phyloP scores from a whole-genome alignment of 1,284 basidiomycete species.

The Kalmanozyma brasiliensis region DNA sequence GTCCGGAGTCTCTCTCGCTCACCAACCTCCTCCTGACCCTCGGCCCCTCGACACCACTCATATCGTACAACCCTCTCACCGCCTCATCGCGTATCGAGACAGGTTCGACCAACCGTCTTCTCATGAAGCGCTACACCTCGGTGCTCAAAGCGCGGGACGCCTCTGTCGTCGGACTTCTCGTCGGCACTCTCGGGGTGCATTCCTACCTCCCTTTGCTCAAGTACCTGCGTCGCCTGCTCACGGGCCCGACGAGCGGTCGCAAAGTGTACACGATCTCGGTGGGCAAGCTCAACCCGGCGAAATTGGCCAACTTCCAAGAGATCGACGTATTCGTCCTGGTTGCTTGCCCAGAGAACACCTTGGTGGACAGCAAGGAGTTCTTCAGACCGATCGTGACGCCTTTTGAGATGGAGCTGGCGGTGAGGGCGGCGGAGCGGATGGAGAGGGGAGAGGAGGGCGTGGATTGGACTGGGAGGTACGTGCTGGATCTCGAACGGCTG shows the following conservation, averaged over 20 bases:
- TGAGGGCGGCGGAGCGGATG: slow-evolving; percentile 69
- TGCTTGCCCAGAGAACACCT: slow-evolving; percentile 91
- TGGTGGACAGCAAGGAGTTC: slow-evolving; percentile 87
- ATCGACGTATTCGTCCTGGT: slow-evolving; percentile 95
- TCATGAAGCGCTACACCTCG: slow-evolving; percentile 89
- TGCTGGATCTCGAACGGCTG: slow-evolving; percentile 78
- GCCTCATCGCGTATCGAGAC: slow-evolving; percentile 72
- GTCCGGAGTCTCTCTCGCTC: slow-evolving; percentile 81
- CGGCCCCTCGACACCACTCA: slow-evolving; percentile 69
- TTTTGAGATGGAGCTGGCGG: slow-evolving; percentile 86
- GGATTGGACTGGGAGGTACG: slow-evolving; percentile 81
- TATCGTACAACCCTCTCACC: slow-evolving; percentile 79
- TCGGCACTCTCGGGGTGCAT: slow-evolving; percentile 89
- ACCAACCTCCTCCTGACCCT: slow-evolving; percentile 78
- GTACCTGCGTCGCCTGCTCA: slow-evolving; percentile 48
- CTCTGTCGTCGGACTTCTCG: slow-evolving; percentile 92
- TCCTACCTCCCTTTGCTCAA: slow-evolving; percentile 38
- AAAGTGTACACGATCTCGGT: slow-evolving; percentile 87
- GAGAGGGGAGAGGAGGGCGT: slow-evolving; percentile 44
- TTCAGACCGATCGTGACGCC: slow-evolving; percentile 91
- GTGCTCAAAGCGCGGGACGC: slow-evolving; percentile 90
- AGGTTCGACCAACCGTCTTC: slow-evolving; percentile 76
- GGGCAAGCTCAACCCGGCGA: slow-evolving; percentile 93
- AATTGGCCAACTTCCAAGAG: slow-evolving; percentile 94
- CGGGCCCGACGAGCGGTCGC: slow-evolving; percentile 75